phyloP scores from a whole-genome alignment of 2,329 filamentous ascomycete genomes.

The Basipetospora chlamydospora region DNA sequence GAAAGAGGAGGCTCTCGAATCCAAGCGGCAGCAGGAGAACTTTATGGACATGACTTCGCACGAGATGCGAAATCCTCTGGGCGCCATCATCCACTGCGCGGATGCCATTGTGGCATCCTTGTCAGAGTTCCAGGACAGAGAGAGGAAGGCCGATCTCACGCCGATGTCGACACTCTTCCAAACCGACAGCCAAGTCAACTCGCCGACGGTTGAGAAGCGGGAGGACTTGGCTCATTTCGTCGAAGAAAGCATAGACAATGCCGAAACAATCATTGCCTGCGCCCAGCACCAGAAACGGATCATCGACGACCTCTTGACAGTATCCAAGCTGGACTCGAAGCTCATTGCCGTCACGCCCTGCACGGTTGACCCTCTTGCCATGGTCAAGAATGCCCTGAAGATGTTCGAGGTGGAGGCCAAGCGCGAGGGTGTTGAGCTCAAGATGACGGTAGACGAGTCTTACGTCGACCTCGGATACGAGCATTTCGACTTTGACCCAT shows the following conservation, averaged over 20 bases:
- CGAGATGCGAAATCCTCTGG: conserved; percentile 60
- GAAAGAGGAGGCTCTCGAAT: conserved; percentile 42
- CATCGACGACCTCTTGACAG: conserved; percentile 59
- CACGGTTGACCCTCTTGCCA: conserved; percentile 49
- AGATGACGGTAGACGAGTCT: conserved; percentile 47
- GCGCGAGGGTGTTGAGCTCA: conserved; percentile 52
- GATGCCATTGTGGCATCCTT: conserved; percentile 50
- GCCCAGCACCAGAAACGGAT: conserved; percentile 69
- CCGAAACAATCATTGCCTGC: conserved; percentile 64
- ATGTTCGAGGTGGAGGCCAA: conserved; percentile 68
- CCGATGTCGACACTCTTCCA: background rate
- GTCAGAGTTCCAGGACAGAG: conserved; percentile 17
- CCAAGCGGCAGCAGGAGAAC: conserved; percentile 58
- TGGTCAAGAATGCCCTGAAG: conserved; percentile 54
- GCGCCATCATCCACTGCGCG: conserved; percentile 59
- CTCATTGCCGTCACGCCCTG: conserved; percentile 59
- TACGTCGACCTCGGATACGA: conserved; percentile 43
- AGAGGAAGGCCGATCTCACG: background rate
- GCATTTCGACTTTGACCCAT: conserved; percentile 57
- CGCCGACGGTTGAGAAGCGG: background rate
- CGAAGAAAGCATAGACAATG: conserved; percentile 52
- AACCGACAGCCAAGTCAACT: background rate
- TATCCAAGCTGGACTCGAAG: conserved; percentile 63
- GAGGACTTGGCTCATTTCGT: conserved; percentile 28
- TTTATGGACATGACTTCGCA: conserved; percentile 67